Base-by-base conservation (phyloP, 2,329 filamentous ascomycete species). In the Epichloe coenophiala region DNA sequence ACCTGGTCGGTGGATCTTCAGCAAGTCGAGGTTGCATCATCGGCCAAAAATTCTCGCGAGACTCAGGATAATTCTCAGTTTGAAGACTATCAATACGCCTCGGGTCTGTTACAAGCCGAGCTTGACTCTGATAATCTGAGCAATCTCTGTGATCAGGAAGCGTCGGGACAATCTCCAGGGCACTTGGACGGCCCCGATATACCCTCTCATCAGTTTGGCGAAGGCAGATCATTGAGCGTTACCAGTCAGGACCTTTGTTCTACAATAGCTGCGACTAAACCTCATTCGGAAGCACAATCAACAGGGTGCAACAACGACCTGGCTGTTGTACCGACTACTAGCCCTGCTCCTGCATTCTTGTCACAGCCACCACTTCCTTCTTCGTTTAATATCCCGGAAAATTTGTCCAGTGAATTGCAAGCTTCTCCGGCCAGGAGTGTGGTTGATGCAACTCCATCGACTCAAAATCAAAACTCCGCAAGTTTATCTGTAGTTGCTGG, bases 191-290 rank as follows among this genome's bases (percentile, higher is more conserved):
- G 33, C 12, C 27, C 54, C 31, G 33, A 55, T 9, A 55, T 55
- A 17, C 54, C 56, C 2, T 65, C 63, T 35, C 62, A 49, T 43
- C 64, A 65, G 49, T 59, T 55, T 37, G 50, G 55, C 9, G 48
- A 45, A 35, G 19, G 13, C 17, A 56, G 51, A 17, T 31, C 49
- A 3, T 33, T 31, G 17, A 27, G 46, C 21, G 41, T 19, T 8
- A 17, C 23, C 9, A 53, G 43, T 13, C 42, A 45, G 33, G 46
- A 49, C 12, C 45, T 47, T 8, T 8, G 40, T 17, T 37, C 37
- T 13, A 39, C 39, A 37, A 38, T 44, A n/a, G 7, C 45, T 23
- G 41, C 23, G 4, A 47, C 45, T 6, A 49, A 35, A 21, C 23
- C 47, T 35, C 15, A 27, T 4, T 50, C 46, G 12, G 23, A 23